Percentiles rank a stretch among this genome's conserved stretches.
Evolutionary conservation across 352 stramenopile species (phyloP).

Genomic region (Pythium phragmiticola): DNA sequence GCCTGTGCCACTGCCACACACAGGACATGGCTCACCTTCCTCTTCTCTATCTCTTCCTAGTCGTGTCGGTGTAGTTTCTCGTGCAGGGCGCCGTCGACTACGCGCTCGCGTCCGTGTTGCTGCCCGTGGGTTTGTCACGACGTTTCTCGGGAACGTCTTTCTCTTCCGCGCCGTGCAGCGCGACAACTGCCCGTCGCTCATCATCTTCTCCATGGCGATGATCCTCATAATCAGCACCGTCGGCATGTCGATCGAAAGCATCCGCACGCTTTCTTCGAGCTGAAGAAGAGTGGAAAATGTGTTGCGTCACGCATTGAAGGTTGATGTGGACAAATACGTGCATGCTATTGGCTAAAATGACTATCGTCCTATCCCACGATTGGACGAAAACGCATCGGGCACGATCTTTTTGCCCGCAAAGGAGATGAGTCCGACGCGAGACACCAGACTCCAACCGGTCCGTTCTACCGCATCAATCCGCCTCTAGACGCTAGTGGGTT

Average conservation of each 20-base stretch:
- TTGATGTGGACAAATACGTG: constrained; percentile 25
- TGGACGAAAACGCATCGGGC: not conserved
- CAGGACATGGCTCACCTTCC: no score
- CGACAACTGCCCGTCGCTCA: constrained; percentile 60
- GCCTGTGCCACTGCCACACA: not conserved
- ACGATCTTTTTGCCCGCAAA: constrained; percentile 3
- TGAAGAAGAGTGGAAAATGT: not conserved
- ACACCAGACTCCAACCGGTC: constrained; percentile 15
- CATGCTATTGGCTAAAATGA: constrained; percentile 13
- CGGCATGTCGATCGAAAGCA: constrained; percentile 63
- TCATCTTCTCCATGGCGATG: constrained; percentile 67
- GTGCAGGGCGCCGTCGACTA: constrained; percentile 50
- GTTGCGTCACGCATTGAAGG: constrained; percentile 7
- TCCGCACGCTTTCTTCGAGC: constrained; percentile 22
- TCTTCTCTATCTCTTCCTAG: not conserved
- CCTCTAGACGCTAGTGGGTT: not conserved
- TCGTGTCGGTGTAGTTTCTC: constrained; percentile 44
- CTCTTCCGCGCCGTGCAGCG: constrained; percentile 45
- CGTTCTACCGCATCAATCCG: not conserved
- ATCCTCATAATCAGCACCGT: constrained; percentile 58
- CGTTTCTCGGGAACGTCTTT: constrained; percentile 49
- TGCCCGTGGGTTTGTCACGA: constrained; percentile 59
- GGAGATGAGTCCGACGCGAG: not conserved
- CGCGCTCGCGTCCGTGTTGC: constrained; percentile 38
- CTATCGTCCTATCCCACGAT: not conserved